Percentiles rank a stretch among this genome's conserved stretches.
Evolutionary conservation across 768 basidiomycete species (phyloP).

Genomic region (Xerocomus potaroensis): DNA sequence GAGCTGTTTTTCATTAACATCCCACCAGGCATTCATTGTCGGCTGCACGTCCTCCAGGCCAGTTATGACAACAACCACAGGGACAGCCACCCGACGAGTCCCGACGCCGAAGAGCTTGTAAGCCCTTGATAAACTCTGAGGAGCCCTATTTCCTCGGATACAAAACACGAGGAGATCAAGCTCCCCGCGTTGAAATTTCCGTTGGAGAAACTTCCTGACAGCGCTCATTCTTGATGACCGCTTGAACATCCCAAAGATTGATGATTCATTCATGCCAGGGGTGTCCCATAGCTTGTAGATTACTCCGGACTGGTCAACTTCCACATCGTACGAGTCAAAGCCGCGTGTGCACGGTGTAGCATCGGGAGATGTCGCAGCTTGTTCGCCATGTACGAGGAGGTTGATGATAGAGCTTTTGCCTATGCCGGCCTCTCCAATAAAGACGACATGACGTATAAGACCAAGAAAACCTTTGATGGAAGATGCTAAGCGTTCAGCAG

Average conservation of each 20-base stretch:
- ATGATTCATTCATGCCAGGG: constrained; percentile 22
- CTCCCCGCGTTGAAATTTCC: constrained; percentile 18
- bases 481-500: not conserved
- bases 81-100: constrained; percentile 31
- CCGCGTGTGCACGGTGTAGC: constrained; percentile 31
- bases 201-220: constrained; percentile 31
- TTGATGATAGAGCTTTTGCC: constrained; percentile 44
- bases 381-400: constrained; percentile 28
- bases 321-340: too few species aligned
- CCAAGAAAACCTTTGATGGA: not conserved
- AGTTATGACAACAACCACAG: constrained; percentile 36
- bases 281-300: constrained; percentile 32
- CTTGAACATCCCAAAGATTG: constrained; percentile 6
- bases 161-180: constrained; percentile 24
- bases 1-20: constrained; percentile 19
- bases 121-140: constrained; percentile 3
- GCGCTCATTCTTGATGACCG: not conserved
- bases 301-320: constrained; percentile 20
- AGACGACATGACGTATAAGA: constrained; percentile 32
- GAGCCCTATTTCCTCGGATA: constrained; percentile 17
- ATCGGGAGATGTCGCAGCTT: constrained; percentile 26
- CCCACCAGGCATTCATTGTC: constrained; percentile 34
- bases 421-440: too few species aligned
- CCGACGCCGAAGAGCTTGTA: constrained; percentile 29
- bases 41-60: constrained; percentile 31